Evolutionary conservation across 148 eudicot genomes (phyloP), one percentile per base, ranked within the genome.

Genomic region (Chenopodium quinoa): DNA sequence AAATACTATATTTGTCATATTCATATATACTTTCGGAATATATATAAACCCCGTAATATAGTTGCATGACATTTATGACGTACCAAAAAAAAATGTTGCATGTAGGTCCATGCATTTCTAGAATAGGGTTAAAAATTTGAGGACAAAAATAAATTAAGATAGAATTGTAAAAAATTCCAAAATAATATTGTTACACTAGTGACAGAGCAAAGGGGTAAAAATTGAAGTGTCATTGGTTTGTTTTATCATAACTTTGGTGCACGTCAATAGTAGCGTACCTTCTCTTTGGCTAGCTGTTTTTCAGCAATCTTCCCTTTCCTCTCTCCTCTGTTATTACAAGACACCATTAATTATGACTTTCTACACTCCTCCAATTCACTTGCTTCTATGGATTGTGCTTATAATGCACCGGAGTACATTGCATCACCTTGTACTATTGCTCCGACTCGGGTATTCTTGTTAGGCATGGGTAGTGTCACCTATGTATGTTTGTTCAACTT

Each of bases 331-430:
- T 50, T 71, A 77, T 77, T 40, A 64, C 68, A 77, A 77, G 56
- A 40, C 79, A 48, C 52, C 71, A 63, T 77, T 48, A 8, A 77
- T 77, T 40, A 77, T 63, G 13, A 77, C 79, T 77, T 77, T 71
- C 20, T 34, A 34, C 73, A 34, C 73, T 71, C 25, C 73, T 6
- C 7, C 27, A 11, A 54, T 17, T 69, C 46, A 69, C 72, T 22
- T 22, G 11, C 40, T 32, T 75, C 78, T 56, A 7, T 75, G 48
- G 64, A n/a, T 75, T 54, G 46, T 56, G 14, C 70, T 31, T 16
- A 31, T 12, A 29, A 68, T 9, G 9, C 72, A 7, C 20, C 46
- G 40, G 40, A 34, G 6, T 40, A 40, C 44, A 40, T 6, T 6
- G 44, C 44, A 9, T 48, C 52, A 48, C 52, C 13, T 48, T 1